Evolutionary conservation across 1,139 yeast genomes (phyloP).

Genomic region (Suhomyces guaymorum): DNA sequence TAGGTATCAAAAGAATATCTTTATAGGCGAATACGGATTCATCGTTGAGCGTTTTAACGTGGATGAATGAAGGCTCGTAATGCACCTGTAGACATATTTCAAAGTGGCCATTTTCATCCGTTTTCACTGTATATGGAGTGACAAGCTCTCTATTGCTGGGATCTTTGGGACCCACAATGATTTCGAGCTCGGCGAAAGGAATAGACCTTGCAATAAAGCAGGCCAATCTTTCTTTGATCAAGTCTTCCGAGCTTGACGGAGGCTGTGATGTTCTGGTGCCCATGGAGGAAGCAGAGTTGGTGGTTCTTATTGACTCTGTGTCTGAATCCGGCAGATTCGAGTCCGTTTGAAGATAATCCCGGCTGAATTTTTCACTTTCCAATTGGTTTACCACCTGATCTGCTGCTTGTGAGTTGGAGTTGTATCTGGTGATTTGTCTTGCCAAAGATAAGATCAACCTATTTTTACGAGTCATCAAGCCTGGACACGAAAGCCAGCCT

Average conservation of each 20-base stretch:
- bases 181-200: constrained; percentile 51
- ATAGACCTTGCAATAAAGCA: constrained; percentile 62
- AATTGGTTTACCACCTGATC: constrained; percentile 31
- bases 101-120: constrained; percentile 66
- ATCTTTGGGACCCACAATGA: constrained; percentile 50
- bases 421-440: constrained; percentile 61
- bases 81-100: constrained; percentile 47
- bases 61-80: constrained; percentile 56
- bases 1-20: constrained; percentile 43
- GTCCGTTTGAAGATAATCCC: constrained; percentile 23
- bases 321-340: constrained; percentile 15
- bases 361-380: constrained; percentile 32
- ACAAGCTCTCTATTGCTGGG: constrained; percentile 25
- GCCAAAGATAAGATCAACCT: constrained; percentile 67
- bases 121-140: constrained; percentile 30
- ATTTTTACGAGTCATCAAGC: constrained; percentile 69
- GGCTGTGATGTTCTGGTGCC: constrained; percentile 3
- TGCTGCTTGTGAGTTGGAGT: constrained; percentile 21
- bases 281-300: constrained; percentile 9
- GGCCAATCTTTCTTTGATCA: constrained; percentile 55
- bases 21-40: constrained; percentile 49
- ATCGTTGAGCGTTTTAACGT: constrained; percentile 41
- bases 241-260: constrained; percentile 30
- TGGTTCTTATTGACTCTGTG: constrained; percentile 12
- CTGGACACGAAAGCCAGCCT: constrained; percentile 76